phyloP scores from a whole-genome alignment of 768 basidiomycete species.

The Trametes punicea region DNA sequence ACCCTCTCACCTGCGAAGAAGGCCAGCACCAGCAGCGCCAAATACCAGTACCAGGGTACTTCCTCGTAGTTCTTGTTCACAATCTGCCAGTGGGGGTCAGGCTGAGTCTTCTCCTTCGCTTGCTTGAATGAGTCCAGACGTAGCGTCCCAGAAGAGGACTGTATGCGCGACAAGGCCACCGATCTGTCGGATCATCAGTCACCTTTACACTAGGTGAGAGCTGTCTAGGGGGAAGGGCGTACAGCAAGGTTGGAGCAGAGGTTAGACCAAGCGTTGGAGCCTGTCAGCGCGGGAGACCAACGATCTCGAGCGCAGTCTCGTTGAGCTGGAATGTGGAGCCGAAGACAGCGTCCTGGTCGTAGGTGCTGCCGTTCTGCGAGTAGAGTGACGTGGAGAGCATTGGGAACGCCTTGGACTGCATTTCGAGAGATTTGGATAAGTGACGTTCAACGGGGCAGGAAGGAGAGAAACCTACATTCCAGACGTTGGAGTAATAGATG shows the following conservation, averaged over 20 bases:
- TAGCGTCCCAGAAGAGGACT: conserved; percentile 54
- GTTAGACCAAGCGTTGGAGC: conserved; percentile 52
- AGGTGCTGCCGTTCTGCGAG: conserved; percentile 49
- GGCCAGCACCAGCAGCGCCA: conserved; percentile 42
- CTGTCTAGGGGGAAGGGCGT: conserved; percentile 6
- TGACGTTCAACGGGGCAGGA: conserved; percentile 24
- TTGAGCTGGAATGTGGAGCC: conserved; percentile 50
- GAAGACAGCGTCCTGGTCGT: conserved; percentile 54
- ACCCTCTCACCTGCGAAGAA: conserved; percentile 50
- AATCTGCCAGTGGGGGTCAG: conserved; percentile 53
- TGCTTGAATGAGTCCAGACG: conserved; percentile 48
- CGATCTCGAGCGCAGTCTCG: conserved; percentile 46
- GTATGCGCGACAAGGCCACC: conserved; percentile 58
- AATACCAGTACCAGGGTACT: conserved; percentile 62
- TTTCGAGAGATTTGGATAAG: neutral
- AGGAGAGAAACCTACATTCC: conserved; percentile 40
- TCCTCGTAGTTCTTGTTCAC: conserved; percentile 58
- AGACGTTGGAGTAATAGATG: conserved; percentile 62
- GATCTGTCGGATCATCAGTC: conserved; percentile 36
- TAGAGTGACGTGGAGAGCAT: conserved; percentile 62
- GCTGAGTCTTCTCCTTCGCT: conserved; percentile 42
- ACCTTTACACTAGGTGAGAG: neutral
- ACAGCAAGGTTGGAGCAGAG: conserved; percentile 47
- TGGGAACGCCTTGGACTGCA: conserved; percentile 49
- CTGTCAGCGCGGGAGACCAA: conserved; percentile 38